A percentile compares a stretch with the other conserved stretches of the same genome.
Conservation (phyloP, 805 yeast species). For the Ogataea pini region DNA sequence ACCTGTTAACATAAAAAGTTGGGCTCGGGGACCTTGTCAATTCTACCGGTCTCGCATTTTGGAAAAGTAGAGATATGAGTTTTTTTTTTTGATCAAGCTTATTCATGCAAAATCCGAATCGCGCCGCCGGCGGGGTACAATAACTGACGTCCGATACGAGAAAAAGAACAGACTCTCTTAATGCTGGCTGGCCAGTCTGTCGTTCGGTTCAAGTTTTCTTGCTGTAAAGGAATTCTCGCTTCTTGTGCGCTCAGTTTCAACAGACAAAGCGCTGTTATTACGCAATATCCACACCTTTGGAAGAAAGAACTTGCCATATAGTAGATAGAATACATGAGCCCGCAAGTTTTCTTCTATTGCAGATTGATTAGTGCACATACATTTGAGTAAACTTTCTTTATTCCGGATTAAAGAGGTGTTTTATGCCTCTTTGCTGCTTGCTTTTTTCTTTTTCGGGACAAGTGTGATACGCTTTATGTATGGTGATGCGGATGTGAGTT, state of each 20-base stretch:
- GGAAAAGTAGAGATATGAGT: neutral
- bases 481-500: slow-evolving; percentile 3
- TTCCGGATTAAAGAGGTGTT: slow-evolving; percentile 5
- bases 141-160: neutral
- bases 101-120: neutral
- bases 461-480: slow-evolving; percentile 9
- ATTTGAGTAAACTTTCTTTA: neutral
- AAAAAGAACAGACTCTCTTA: neutral
- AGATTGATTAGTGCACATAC: neutral
- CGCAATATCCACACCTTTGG: no score
- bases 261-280: neutral
- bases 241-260: no score
- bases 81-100: neutral
- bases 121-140: slow-evolving; percentile 5
- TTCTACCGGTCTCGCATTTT: neutral
- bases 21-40: neutral
- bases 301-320: no score
- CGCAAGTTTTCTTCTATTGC: slow-evolving; percentile 1
- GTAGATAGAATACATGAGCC: slow-evolving; percentile 2
- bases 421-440: slow-evolving; percentile 7
- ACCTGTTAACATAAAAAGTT: neutral
- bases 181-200: no score
- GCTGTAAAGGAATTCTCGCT: no score
- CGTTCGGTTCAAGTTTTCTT: no score
- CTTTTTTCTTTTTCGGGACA: slow-evolving; percentile 9